Percentiles rank a stretch among this genome's conserved stretches.
Conservation (phyloP, 2,329 filamentous ascomycete genomes). For the Hypoxylon sp. region DNA sequence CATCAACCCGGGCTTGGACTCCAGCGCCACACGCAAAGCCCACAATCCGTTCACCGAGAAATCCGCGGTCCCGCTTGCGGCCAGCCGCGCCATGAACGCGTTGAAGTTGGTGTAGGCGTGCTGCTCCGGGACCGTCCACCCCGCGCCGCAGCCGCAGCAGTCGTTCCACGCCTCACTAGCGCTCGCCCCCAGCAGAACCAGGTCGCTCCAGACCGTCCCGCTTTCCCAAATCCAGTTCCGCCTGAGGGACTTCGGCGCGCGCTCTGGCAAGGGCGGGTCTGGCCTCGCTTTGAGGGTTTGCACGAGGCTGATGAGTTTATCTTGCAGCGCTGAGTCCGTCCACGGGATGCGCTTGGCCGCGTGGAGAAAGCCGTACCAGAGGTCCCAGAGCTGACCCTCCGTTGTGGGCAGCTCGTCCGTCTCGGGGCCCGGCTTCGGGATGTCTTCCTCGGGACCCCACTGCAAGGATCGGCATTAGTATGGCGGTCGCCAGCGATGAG, state of each 20-base stretch:
- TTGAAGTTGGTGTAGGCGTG: conserved; percentile 36
- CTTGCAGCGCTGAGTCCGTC: conserved; percentile 20
- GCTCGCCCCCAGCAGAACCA: conserved; percentile 28
- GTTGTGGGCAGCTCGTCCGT: neutral
- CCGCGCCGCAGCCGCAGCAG: conserved; percentile 30
- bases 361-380: conserved; percentile 42
- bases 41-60: conserved; percentile 12
- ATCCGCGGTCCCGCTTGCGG: neutral
- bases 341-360: conserved; percentile 39
- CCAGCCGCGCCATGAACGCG: conserved; percentile 38
- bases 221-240: conserved; percentile 31
- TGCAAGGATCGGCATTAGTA: neutral
- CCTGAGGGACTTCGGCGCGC: conserved; percentile 6
- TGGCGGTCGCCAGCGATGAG: neutral
- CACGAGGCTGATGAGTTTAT: conserved; percentile 33
- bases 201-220: conserved; percentile 20
- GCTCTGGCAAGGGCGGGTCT: conserved; percentile 19
- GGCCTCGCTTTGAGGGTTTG: conserved; percentile 31
- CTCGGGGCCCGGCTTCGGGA: conserved; percentile 14
- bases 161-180: conserved; percentile 40
- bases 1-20: neutral
- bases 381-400: conserved; percentile 39
- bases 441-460: conserved; percentile 33
- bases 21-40: conserved; percentile 53
- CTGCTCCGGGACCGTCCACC: conserved; percentile 34